Percentiles rank a stretch among this genome's conserved stretches.
These are phyloP conservation scores for Parathielavia appendiculata DNA, from an alignment of 495 filamentous ascomycete species.

Conservation along the genomic window DNA sequence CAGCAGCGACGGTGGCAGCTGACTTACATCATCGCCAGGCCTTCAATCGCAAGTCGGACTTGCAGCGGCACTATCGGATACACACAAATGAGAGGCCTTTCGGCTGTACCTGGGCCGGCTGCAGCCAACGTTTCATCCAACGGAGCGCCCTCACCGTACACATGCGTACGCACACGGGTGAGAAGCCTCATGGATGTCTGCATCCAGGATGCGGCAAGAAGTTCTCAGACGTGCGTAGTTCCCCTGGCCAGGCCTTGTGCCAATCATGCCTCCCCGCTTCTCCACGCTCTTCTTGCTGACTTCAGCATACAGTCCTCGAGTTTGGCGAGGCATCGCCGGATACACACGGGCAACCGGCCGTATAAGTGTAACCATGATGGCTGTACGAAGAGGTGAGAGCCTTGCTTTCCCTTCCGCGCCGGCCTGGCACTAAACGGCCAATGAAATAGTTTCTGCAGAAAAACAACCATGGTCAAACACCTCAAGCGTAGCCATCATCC, in stretches of 20 bases:
- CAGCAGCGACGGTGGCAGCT: background rate
- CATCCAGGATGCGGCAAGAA: conserved; percentile 74
- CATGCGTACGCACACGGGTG: conserved; percentile 79
- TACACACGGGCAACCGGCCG: conserved; percentile 81
- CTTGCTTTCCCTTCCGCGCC: background rate
- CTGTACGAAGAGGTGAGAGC: conserved; percentile 73
- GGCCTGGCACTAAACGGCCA: conserved; percentile 23
- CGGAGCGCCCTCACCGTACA: conserved; percentile 83
- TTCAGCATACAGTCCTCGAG: conserved; percentile 64
- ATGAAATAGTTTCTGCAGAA: conserved; percentile 68
- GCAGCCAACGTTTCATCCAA: conserved; percentile 87
- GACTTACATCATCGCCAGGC: conserved; percentile 49
- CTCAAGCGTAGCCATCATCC: conserved; percentile 63
- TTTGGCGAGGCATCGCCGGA: conserved; percentile 78
- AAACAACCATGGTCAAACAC: conserved; percentile 85
- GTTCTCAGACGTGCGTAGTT: conserved; percentile 72
- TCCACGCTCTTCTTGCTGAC: conserved; percentile 33
- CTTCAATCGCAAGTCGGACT: conserved; percentile 90
- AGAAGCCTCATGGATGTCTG: conserved; percentile 83
- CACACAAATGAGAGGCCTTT: conserved; percentile 88
- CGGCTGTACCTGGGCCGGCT: conserved; percentile 60
- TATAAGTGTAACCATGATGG: conserved; percentile 72
- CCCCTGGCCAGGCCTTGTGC: background rate
- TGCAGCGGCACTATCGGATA: conserved; percentile 82
- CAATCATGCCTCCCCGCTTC: no score